Conservation (phyloP, 1,284 basidiomycete species). For the Neolentinus lepideus region DNA sequence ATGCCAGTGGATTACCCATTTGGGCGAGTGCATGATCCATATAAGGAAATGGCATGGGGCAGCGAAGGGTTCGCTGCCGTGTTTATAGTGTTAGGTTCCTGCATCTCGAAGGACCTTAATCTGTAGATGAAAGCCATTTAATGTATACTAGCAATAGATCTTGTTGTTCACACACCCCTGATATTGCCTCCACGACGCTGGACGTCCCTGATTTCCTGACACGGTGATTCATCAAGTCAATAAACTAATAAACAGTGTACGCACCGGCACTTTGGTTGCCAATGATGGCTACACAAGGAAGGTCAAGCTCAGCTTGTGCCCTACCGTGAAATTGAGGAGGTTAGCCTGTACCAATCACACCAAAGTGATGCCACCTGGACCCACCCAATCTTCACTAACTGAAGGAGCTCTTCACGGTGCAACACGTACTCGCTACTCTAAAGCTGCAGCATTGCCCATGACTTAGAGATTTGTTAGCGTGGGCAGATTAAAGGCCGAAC, state of each 20-base stretch:
- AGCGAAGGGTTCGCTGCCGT: too few species aligned
- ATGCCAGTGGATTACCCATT: too few species aligned
- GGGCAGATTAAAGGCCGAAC: too few species aligned
- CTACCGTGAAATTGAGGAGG: slow-evolving; percentile 15
- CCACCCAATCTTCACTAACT: background rate
- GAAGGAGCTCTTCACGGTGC: background rate
- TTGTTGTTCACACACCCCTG: slow-evolving; percentile 20
- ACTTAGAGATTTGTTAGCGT: background rate
- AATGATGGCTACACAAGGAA: slow-evolving; percentile 30
- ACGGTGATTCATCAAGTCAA: background rate
- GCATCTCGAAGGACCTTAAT: slow-evolving; percentile 29
- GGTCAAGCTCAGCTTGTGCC: slow-evolving; percentile 25
- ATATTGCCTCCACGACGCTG: slow-evolving; percentile 32
- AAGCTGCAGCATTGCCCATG: background rate
- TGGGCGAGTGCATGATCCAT: too few species aligned
- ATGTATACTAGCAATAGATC: background rate
- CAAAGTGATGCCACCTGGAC: background rate
- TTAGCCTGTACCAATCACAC: background rate
- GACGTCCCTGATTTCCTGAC: slow-evolving; percentile 22
- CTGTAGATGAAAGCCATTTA: slow-evolving; percentile 8
- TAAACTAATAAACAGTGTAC: slow-evolving; percentile 4
- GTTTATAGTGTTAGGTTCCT: too few species aligned
- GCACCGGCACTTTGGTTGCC: slow-evolving; percentile 35
- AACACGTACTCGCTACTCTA: background rate
- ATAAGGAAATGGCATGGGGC: too few species aligned